Base-by-base conservation (phyloP, 2,329 filamentous ascomycete species). In the Rutstroemia sp. region DNA sequence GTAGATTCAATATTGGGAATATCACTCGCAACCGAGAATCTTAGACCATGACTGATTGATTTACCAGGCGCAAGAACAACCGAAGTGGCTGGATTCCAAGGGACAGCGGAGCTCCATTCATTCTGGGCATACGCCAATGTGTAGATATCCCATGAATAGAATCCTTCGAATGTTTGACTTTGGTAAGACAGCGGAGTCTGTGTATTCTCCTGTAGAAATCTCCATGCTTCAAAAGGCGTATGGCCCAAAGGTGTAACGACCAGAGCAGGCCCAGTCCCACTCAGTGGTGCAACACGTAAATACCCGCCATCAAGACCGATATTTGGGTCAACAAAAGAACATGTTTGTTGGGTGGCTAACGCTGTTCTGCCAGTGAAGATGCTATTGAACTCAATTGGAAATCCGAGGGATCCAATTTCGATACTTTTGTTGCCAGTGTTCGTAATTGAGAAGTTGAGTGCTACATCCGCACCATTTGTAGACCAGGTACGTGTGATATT, bases 331-430 rank as follows among this genome's bases (percentile, higher is more conserved):
- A 78, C 73, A 3, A 84, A 72, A 0, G 78, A 78, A 64, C 81
- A 84, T 25, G 73, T 71, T 0, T 70, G 67, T 53, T 77, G 74
- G 6, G 76, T 81, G 6, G 80, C 74, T 2, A 69, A 68, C 0
- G 79, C 73, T 1, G 69, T 67, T 8, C 79, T 74, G 46, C 72
- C 71, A 12, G 75, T 81, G 63, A 84, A 84, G 61, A 84, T 82
- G 65, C 78, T 84, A 69, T 84, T 84, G 70, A 83, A 81, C 64
- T 82, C 79, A 19, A 79, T 74, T 0, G 81, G 81, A 51, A 84
- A 76, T 0, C 81, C 81, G 1, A 84, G 70, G 48, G 76, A 76
- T 1, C 81, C 81, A 5, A 84, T 67, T 57, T 84, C 80, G 2
- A 84, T 56, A 0, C 69, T 57, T 0, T 64, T 59, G 0, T 63